These are phyloP conservation scores for Neopestalotiopsis clavispora DNA, from an alignment of 2,329 filamentous ascomycete species.

Conservation along the genomic window DNA sequence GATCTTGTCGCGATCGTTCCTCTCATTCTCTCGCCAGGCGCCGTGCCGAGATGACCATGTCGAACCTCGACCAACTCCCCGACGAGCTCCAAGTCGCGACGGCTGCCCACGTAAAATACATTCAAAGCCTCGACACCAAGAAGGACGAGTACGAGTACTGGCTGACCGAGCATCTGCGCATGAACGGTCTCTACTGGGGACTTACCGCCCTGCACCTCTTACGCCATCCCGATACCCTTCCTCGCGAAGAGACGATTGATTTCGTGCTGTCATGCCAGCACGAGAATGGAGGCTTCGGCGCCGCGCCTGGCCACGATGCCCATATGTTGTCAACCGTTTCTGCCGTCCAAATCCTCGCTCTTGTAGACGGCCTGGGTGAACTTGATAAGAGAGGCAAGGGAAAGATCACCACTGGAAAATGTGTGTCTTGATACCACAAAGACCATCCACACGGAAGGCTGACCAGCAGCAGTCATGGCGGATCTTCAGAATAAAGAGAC, in stretches of 20 bases:
- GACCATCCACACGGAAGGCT: conserved; percentile 16
- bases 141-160: conserved; percentile 97
- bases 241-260: conserved; percentile 79
- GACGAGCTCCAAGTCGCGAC: conserved; percentile 52
- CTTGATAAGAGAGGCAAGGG: conserved; percentile 75
- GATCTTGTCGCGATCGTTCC: not conserved
- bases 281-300: conserved; percentile 87
- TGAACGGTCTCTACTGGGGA: conserved; percentile 98
- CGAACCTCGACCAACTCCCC: conserved; percentile 39
- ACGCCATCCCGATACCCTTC: conserved; percentile 78
- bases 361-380: conserved; percentile 82
- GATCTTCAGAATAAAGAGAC: conserved; percentile 78
- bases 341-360: conserved; percentile 90
- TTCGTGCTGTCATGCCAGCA: conserved; percentile 97
- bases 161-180: conserved; percentile 93
- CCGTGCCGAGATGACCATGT: conserved; percentile 33
- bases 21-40: not conserved
- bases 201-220: conserved; percentile 87
- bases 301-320: conserved; percentile 90
- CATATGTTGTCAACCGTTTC: conserved; percentile 97
- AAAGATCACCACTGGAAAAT: conserved; percentile 76
- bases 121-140: conserved; percentile 88
- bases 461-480: conserved; percentile 67
- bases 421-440: conserved; percentile 57
- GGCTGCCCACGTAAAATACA: conserved; percentile 82